phyloP scores from a whole-genome alignment of 2,329 filamentous ascomycete species.

The Pseudogymnoascus sp. region DNA sequence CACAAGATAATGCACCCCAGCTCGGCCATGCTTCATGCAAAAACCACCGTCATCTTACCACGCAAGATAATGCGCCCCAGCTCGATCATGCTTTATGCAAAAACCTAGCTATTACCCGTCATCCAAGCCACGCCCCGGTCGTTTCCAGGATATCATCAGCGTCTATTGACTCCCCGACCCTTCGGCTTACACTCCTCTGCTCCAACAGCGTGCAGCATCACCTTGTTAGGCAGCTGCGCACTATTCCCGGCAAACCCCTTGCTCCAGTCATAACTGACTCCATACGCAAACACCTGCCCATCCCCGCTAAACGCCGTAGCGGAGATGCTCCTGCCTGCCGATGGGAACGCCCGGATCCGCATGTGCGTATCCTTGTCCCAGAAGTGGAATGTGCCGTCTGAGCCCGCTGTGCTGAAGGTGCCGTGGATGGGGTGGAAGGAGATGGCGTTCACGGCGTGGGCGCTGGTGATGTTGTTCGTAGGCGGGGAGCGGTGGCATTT shows the following conservation, averaged over 20 bases:
- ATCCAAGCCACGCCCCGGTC: neutral
- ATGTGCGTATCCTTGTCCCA: constrained; percentile 93
- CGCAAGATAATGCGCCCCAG: neutral
- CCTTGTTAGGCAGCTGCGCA: constrained; percentile 64
- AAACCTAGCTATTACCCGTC: neutral
- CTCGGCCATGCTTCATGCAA: neutral
- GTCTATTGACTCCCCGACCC: constrained; percentile 8
- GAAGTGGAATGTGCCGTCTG: constrained; percentile 94
- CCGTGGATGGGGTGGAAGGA: constrained; percentile 95
- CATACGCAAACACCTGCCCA: constrained; percentile 82
- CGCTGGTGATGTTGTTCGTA: constrained; percentile 77
- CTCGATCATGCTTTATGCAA: neutral
- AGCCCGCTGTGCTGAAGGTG: constrained; percentile 93
- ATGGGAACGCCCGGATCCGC: constrained; percentile 78
- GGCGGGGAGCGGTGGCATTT: constrained; percentile 85
- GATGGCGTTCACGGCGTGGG: constrained; percentile 94
- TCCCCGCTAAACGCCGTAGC: constrained; percentile 81
- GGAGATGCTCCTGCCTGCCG: constrained; percentile 78
- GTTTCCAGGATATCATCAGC: neutral
- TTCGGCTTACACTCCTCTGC: constrained; percentile 53
- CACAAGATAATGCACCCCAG: neutral
- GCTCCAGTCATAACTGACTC: constrained; percentile 95
- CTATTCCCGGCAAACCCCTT: constrained; percentile 91
- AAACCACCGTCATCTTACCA: neutral
- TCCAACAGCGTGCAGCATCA: constrained; percentile 72